Percentiles rank a stretch among this genome's conserved stretches.
Conservation (phyloP, 768 basidiomycete genomes). For the Brasilioporus rufonigricans region DNA sequence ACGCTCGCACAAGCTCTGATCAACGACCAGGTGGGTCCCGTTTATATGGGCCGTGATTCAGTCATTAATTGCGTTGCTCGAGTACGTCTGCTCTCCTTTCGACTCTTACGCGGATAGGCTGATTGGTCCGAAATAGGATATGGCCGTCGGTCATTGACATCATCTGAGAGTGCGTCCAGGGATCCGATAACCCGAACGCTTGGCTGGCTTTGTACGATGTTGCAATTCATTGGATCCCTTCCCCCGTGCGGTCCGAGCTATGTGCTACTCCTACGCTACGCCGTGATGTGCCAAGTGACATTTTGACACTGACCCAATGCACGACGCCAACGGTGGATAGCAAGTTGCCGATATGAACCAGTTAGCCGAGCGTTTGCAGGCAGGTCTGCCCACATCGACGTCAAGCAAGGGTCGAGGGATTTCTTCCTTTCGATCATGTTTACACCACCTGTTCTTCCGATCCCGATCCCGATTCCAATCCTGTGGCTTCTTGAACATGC, state of each 20-base stretch:
- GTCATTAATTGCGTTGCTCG: conserved; percentile 39
- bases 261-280: neutral
- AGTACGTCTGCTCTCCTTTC: conserved; percentile 21
- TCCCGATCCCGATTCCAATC: conserved; percentile 4
- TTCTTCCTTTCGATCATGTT: conserved; percentile 2
- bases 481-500: neutral
- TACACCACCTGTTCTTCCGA: neutral
- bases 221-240: neutral
- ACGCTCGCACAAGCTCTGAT: neutral
- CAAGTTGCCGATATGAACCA: neutral
- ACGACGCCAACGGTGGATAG: neutral
- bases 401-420: conserved; percentile 13
- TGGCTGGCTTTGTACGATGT: neutral
- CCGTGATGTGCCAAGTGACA: neutral
- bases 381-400: neutral
- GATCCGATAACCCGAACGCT: neutral
- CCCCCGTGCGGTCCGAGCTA: neutral
- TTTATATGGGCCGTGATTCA: conserved; percentile 42
- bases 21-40: conserved; percentile 35
- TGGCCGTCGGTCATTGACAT: conserved; percentile 45
- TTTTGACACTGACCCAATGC: neutral
- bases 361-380: neutral
- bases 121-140: conserved; percentile 26
- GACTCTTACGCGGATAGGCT: neutral
- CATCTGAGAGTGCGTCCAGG: conserved; percentile 21